Evolutionary conservation across 768 basidiomycete species (phyloP).

Genomic region (Mycena filopes): DNA sequence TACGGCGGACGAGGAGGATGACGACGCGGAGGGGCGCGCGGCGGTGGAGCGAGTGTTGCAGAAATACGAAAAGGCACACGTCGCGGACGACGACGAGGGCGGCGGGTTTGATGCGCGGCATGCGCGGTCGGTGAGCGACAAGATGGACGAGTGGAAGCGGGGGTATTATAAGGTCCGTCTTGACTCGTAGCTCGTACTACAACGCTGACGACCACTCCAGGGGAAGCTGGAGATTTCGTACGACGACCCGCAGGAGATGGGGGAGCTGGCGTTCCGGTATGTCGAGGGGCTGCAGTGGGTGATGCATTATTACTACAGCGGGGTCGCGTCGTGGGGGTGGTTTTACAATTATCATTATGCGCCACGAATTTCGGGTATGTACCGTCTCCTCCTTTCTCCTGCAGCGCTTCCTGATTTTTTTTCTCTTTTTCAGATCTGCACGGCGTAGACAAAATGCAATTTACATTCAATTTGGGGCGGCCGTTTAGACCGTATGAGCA

Average conservation of each 20-base stretch:
- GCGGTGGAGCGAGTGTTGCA: conserved; percentile 86
- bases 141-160: conserved; percentile 94
- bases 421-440: conserved; percentile 52
- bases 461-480: conserved; percentile 85
- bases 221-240: conserved; percentile 89
- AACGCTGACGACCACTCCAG: conserved; percentile 51
- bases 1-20: conserved; percentile 46
- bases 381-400: background rate
- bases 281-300: conserved; percentile 98
- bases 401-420: background rate
- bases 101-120: conserved; percentile 84
- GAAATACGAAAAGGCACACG: conserved; percentile 90
- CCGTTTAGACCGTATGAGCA: conserved; percentile 97
- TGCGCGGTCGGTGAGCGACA: conserved; percentile 76
- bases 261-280: conserved; percentile 80
- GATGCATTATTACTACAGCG: conserved; percentile 98
- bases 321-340: conserved; percentile 98
- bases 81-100: conserved; percentile 75
- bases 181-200: background rate
- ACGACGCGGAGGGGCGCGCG: conserved; percentile 69
- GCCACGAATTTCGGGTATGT: conserved; percentile 91
- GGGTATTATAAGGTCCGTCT: conserved; percentile 83
- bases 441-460: conserved; percentile 85
- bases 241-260: conserved; percentile 73
- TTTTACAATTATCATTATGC: conserved; percentile 99